Conservation (phyloP, 2,329 filamentous ascomycete genomes). For the Zelopaecilomyces penicillatus region DNA sequence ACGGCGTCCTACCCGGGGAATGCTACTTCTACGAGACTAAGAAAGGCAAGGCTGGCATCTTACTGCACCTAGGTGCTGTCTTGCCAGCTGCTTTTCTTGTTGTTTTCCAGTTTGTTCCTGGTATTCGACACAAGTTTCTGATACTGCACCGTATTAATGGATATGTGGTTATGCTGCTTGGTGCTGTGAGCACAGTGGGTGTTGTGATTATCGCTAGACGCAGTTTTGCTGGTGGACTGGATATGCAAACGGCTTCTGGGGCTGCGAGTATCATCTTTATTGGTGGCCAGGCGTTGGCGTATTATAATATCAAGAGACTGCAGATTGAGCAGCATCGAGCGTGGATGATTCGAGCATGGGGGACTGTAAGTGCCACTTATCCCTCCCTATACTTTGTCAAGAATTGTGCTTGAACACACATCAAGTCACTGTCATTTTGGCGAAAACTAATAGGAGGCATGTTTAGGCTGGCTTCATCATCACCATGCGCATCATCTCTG, state of each 20-base stretch:
- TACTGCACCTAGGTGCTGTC: conserved; percentile 37
- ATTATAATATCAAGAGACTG: conserved; percentile 48
- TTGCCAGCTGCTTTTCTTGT: conserved; percentile 37
- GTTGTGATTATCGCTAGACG: conserved; percentile 44
- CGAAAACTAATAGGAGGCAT: too few relatives aligned
- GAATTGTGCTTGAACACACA: neutral
- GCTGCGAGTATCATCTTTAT: conserved; percentile 37
- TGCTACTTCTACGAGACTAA: conserved; percentile 30
- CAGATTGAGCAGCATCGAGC: conserved; percentile 56
- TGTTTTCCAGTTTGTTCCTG: conserved; percentile 41
- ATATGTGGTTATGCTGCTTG: conserved; percentile 43
- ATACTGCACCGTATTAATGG: conserved; percentile 53
- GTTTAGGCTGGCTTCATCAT: conserved; percentile 41
- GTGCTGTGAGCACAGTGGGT: conserved; percentile 35
- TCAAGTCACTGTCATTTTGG: neutral
- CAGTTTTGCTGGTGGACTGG: conserved; percentile 46
- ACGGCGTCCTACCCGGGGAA: conserved; percentile 23
- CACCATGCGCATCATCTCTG: conserved; percentile 33
- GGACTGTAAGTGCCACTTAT: conserved; percentile 27
- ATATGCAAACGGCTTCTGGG: conserved; percentile 37
- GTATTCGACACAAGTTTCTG: conserved; percentile 37
- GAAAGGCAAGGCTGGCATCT: conserved; percentile 28
- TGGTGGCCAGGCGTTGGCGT: conserved; percentile 35
- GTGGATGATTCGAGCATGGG: conserved; percentile 54
- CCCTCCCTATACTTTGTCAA: neutral